phyloP scores from a whole-genome alignment of 1,284 basidiomycete genomes.

The Coniferiporia weirii region DNA sequence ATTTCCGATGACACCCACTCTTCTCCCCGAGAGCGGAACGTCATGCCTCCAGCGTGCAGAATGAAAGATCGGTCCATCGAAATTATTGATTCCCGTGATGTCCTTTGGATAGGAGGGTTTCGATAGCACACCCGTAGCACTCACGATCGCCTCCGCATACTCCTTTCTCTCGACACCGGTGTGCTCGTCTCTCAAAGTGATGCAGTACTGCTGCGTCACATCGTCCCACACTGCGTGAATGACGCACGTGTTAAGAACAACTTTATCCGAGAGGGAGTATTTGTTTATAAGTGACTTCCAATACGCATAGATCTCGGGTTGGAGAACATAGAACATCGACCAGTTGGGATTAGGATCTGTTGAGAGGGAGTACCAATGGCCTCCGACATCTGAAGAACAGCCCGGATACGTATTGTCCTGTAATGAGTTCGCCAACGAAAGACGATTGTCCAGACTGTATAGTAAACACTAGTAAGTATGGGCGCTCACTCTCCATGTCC shows the following conservation, averaged over 20 bases:
- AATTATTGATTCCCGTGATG: slow-evolving; percentile 39
- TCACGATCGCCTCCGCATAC: slow-evolving; percentile 22
- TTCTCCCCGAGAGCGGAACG: slow-evolving; percentile 43
- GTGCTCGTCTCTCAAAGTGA: slow-evolving; percentile 33
- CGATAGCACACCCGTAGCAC: slow-evolving; percentile 27
- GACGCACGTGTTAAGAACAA: slow-evolving; percentile 38
- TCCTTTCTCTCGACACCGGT: slow-evolving; percentile 15
- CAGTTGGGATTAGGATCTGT: slow-evolving; percentile 49
- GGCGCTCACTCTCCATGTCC: slow-evolving; percentile 49
- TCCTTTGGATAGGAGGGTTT: slow-evolving; percentile 40
- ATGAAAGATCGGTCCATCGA: slow-evolving; percentile 50
- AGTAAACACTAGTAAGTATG: slow-evolving; percentile 1
- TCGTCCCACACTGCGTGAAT: slow-evolving; percentile 42
- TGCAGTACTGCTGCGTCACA: slow-evolving; percentile 33
- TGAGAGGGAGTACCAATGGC: slow-evolving; percentile 54
- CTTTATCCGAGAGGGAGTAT: slow-evolving; percentile 33
- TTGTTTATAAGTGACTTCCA: slow-evolving; percentile 43
- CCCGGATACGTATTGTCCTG: slow-evolving; percentile 37
- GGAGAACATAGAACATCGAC: slow-evolving; percentile 38
- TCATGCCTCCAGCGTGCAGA: slow-evolving; percentile 54
- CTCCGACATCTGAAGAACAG: slow-evolving; percentile 50
- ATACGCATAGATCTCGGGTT: slow-evolving; percentile 48
- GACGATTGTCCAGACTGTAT: no score
- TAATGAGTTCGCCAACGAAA: slow-evolving; percentile 29
- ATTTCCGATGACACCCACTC: slow-evolving; percentile 59